Evolutionary conservation across 2,329 filamentous ascomycete genomes (phyloP), one percentile per base, ranked within the genome.

Genomic region (Dactylonectria estremocensis): DNA sequence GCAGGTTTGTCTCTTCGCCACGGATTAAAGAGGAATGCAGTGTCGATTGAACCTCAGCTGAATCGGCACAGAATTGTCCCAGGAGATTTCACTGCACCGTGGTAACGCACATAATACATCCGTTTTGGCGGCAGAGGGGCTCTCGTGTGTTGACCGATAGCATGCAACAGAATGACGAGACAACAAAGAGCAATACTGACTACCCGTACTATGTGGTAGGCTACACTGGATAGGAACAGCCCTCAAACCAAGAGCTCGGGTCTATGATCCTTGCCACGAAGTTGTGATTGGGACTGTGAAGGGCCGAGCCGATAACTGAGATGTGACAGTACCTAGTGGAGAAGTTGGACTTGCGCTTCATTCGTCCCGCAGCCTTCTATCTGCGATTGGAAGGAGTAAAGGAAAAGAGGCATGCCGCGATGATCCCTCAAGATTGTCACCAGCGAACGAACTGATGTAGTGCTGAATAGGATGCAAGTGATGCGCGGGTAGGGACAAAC

Each of bases 401-500:
- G 7, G 7, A 18, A 22, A 18, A 35, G 28, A n/a, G 50, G 31
- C 8, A 11, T 5, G 22, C n/a, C 7, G 31, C 11, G 28, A 53
- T 22, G 31, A 33, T 53, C n/a, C 50, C 35, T 35, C 50, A 53
- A n/a, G 35, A 35, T 18, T 33, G 14, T 53, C n/a, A 20, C 31
- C 49, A 54, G 45, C 22, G 37, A 18, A 53, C n/a, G 16, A 14
- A 43, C 49, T 35, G 49, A 37, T 33, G 22, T 35, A 31, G 37
- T 22, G 10, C 28, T 52, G 56, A n/a, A 50, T 20, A 11, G 24
- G 49, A 61, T 54, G 50, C 43, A 55, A 55, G 52, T 48, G 60
- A 62, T 62, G 60, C 16, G 52, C 60, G 50, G 31, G 60, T 49
- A 62, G 43, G 52, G 60, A 22, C 22, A 18, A 52, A 52, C 28